phyloP scores from a whole-genome alignment of 1,139 yeast species.

The Pichia sp. region DNA sequence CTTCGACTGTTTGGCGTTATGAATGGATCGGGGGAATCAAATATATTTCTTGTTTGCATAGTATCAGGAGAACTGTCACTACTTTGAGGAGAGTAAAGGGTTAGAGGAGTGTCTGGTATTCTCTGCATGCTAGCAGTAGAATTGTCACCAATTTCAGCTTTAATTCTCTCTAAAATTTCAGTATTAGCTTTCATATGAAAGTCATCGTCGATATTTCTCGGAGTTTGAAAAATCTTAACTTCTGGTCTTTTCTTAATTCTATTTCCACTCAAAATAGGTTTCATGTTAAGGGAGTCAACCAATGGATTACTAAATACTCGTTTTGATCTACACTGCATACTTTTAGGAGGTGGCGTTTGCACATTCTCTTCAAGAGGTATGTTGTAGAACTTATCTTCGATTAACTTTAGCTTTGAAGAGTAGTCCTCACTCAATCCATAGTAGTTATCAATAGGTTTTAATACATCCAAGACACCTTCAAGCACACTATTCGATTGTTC shows the following conservation, averaged over 20 bases:
- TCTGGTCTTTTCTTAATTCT: not conserved
- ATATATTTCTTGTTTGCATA: constrained; percentile 14
- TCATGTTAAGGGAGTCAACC: constrained; percentile 14
- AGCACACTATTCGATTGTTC: constrained; percentile 41
- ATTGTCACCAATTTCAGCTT: constrained; percentile 4
- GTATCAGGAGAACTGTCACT: constrained; percentile 15
- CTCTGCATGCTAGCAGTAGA: not conserved
- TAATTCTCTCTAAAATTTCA: constrained; percentile 11
- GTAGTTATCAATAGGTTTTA: constrained; percentile 12
- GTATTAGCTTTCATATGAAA: constrained; percentile 13
- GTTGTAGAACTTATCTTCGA: constrained; percentile 6
- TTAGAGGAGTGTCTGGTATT: constrained; percentile 5
- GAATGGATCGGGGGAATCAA: constrained; percentile 29
- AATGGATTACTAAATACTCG: constrained; percentile 19
- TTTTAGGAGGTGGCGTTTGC: constrained; percentile 7
- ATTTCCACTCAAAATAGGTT: constrained; percentile 10
- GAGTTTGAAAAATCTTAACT: constrained; percentile 15
- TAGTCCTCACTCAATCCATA: constrained; percentile 8
- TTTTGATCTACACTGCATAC: not conserved
- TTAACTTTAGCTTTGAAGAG: not conserved
- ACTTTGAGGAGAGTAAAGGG: constrained; percentile 9
- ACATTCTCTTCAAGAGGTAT: constrained; percentile 7
- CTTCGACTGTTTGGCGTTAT: constrained; percentile 28
- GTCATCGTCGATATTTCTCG: constrained; percentile 8
- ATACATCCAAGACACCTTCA: constrained; percentile 26